Conservation (phyloP, 1,284 basidiomycete species). For the Trichosporon sp. region DNA sequence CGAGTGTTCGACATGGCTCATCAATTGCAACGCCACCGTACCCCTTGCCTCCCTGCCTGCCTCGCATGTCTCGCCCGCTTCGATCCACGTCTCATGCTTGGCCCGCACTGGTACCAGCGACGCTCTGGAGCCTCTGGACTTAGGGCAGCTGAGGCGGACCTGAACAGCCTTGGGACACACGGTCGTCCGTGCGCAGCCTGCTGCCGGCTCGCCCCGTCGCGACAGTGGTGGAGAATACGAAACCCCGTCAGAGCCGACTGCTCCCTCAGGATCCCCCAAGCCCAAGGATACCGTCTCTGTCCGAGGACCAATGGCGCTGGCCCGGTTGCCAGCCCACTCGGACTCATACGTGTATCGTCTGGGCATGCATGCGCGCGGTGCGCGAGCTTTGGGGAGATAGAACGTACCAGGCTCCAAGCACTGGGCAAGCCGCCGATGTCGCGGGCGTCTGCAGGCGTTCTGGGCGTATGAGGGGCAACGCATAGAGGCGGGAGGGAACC, state of each 20-base stretch:
- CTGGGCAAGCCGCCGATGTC: conserved; percentile 3
- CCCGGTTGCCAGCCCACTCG: background rate
- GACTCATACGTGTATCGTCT: background rate
- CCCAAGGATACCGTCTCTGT: conserved; percentile 15
- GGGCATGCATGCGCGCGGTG: background rate
- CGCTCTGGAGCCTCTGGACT: background rate
- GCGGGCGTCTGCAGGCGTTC: conserved; percentile 8
- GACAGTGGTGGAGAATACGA: background rate
- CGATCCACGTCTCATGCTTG: background rate
- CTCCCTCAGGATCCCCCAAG: background rate
- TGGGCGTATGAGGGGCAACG: background rate
- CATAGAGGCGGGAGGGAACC: background rate
- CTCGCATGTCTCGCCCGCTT: background rate
- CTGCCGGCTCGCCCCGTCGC: conserved; percentile 15
- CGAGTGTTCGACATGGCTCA: conserved; percentile 2
- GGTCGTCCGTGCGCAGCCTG: conserved; percentile 8
- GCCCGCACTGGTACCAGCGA: background rate
- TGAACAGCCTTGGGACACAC: background rate
- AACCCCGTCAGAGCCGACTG: background rate
- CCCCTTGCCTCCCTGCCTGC: background rate
- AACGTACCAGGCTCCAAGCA: conserved; percentile 3
- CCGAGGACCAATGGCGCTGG: conserved; percentile 12
- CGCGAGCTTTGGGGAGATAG: background rate
- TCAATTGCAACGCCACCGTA: conserved; percentile 5
- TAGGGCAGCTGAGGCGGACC: background rate